phyloP scores from a whole-genome alignment of 176 grass and related monocot genomes.

The Zizania latifolia region DNA sequence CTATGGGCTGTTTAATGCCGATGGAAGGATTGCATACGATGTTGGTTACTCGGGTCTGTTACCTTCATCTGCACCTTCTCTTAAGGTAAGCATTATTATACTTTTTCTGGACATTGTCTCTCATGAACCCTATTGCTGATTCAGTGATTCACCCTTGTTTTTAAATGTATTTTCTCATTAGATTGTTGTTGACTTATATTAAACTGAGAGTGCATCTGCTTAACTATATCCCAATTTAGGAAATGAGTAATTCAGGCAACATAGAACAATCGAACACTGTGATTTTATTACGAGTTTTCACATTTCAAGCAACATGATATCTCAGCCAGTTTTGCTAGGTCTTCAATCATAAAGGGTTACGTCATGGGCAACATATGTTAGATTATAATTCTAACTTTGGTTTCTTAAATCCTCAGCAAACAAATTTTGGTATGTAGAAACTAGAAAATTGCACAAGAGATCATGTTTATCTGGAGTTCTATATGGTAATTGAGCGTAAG shows the following conservation, averaged over 20 bases:
- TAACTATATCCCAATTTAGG: neutral
- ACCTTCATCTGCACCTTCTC: slow-evolving; percentile 57
- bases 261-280: neutral
- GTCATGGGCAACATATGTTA: neutral
- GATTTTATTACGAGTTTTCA: slow-evolving; percentile 1
- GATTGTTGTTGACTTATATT: slow-evolving; percentile 1
- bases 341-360: neutral
- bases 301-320: neutral
- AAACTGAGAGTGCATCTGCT: neutral
- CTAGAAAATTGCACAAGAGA: neutral
- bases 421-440: neutral
- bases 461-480: neutral
- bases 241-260: neutral
- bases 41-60: slow-evolving; percentile 64
- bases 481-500: neutral
- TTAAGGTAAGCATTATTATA: slow-evolving; percentile 51
- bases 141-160: neutral
- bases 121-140: neutral
- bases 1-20: slow-evolving; percentile 83
- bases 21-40: slow-evolving; percentile 95
- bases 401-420: slow-evolving; percentile 1
- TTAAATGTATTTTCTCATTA: neutral
- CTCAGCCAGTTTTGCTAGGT: neutral
- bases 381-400: neutral
- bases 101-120: neutral